Conservation (phyloP, 306 rosid genomes). For the Carpinus fangiana region DNA sequence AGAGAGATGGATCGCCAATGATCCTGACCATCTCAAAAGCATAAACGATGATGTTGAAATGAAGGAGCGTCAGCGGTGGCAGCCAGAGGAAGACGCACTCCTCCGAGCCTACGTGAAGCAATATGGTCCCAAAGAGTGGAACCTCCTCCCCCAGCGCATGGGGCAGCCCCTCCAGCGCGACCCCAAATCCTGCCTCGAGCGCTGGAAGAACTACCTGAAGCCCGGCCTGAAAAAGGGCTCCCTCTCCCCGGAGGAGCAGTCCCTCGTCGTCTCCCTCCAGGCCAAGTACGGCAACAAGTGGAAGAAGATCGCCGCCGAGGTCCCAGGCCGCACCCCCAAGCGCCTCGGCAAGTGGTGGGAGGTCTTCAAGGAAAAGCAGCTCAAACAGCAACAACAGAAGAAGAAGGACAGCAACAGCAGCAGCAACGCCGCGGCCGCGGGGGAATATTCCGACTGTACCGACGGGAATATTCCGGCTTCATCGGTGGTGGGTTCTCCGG, state of each 20-base stretch:
- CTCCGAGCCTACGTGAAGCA: slow-evolving; percentile 55
- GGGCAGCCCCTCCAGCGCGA: slow-evolving; percentile 46
- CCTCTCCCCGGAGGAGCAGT: slow-evolving; percentile 46
- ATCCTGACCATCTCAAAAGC: neutral
- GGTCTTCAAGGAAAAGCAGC: slow-evolving; percentile 54
- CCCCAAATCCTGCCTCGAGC: slow-evolving; percentile 55
- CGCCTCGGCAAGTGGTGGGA: slow-evolving; percentile 67
- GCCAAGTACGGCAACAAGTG: slow-evolving; percentile 58
- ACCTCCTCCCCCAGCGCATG: slow-evolving; percentile 44
- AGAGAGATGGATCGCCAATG: neutral
- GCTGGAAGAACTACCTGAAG: slow-evolving; percentile 52
- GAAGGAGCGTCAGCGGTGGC: slow-evolving; percentile 66
- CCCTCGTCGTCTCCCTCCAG: slow-evolving; percentile 46
- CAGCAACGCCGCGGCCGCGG: neutral
- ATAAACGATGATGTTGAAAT: slow-evolving; percentile 23
- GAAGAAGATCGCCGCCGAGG: slow-evolving; percentile 63
- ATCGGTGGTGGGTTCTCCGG: slow-evolving; percentile 23
- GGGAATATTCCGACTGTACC: slow-evolving; percentile 2
- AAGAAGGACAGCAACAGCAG: neutral
- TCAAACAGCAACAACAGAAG: slow-evolving; percentile 29
- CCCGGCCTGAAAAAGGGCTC: slow-evolving; percentile 57
- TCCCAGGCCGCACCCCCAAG: slow-evolving; percentile 57
- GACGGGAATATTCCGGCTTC: slow-evolving; percentile 18
- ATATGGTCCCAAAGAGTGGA: slow-evolving; percentile 49
- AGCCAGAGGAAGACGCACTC: slow-evolving; percentile 58